Evolutionary conservation across 192 early-diverging fungal species (phyloP).

Genomic region (Thamnidium elegans): DNA sequence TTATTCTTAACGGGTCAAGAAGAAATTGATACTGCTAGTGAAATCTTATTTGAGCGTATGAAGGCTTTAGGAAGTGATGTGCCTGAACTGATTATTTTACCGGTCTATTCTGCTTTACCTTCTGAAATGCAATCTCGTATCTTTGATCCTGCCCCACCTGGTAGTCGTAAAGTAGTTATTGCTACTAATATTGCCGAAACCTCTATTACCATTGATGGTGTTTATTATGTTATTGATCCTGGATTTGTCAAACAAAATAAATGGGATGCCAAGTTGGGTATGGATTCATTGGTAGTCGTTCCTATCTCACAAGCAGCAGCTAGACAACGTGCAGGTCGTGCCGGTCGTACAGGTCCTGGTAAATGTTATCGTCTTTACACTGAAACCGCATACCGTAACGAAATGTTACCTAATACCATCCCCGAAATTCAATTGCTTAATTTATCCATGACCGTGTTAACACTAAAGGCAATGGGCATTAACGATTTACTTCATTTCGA

Average conservation of each 20-base stretch:
- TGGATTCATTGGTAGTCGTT: constrained; percentile 93
- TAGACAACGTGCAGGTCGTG: constrained; percentile 93
- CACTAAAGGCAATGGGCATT: constrained; percentile 95
- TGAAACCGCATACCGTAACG: constrained; percentile 85
- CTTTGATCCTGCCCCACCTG: constrained; percentile 86
- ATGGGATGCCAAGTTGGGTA: constrained; percentile 94
- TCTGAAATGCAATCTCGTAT: constrained; percentile 94
- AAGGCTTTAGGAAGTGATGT: constrained; percentile 66
- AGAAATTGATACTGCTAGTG: constrained; percentile 88
- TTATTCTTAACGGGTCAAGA: constrained; percentile 98
- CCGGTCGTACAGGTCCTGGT: constrained; percentile 94
- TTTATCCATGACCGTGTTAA: constrained; percentile 84
- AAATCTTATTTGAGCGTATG: constrained; percentile 70
- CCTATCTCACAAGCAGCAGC: constrained; percentile 95
- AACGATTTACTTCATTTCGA: constrained; percentile 91
- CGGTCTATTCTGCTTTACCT: constrained; percentile 92
- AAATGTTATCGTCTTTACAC: constrained; percentile 96
- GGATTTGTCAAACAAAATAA: constrained; percentile 97
- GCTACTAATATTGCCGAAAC: constrained; percentile 99
- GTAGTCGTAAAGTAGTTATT: constrained; percentile 86
- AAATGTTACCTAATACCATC: constrained; percentile 91
- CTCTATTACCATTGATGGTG: constrained; percentile 96
- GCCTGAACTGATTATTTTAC: constrained; percentile 78
- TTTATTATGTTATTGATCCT: constrained; percentile 94
- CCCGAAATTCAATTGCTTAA: constrained; percentile 99